These are phyloP conservation scores for Alternaria arbusti DNA, from an alignment of 2,329 filamentous ascomycete species.

Conservation along the genomic window DNA sequence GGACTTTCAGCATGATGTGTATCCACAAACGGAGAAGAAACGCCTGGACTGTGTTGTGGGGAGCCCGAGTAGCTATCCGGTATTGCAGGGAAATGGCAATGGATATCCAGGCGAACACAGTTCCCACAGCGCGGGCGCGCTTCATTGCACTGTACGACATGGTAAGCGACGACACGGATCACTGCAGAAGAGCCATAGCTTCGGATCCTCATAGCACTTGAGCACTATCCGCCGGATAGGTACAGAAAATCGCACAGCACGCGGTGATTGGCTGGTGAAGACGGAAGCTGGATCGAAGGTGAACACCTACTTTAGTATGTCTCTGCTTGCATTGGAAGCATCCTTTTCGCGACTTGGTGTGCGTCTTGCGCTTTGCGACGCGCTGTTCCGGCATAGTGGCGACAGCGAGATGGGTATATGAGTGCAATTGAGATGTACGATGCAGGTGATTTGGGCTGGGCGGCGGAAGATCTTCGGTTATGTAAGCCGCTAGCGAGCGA, in stretches of 20 bases:
- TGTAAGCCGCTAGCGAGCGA: constrained; percentile 10
- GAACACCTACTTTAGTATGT: constrained; percentile 38
- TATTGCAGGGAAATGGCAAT: constrained; percentile 35
- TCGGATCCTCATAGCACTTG: background rate
- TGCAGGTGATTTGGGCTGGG: background rate
- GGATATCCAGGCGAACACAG: constrained; percentile 39
- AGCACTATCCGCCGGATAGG: background rate
- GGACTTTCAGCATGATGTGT: constrained; percentile 6
- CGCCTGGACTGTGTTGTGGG: constrained; percentile 21
- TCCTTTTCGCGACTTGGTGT: constrained; percentile 41
- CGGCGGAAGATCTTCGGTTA: constrained; percentile 3
- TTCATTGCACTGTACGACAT: constrained; percentile 37
- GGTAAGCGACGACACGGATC: background rate
- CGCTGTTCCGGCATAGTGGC: constrained; percentile 25
- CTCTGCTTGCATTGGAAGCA: constrained; percentile 42
- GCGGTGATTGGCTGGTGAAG: constrained; percentile 13
- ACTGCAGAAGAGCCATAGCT: background rate
- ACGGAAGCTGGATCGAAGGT: background rate
- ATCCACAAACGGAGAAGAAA: constrained; percentile 14
- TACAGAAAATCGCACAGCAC: background rate
- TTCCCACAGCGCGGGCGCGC: constrained; percentile 38
- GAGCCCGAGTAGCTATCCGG: constrained; percentile 26
- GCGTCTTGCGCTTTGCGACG: constrained; percentile 39
- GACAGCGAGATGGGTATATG: background rate
- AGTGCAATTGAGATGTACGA: background rate